Conservation (phyloP, 2,329 filamentous ascomycete genomes). For the Botrytis porri region DNA sequence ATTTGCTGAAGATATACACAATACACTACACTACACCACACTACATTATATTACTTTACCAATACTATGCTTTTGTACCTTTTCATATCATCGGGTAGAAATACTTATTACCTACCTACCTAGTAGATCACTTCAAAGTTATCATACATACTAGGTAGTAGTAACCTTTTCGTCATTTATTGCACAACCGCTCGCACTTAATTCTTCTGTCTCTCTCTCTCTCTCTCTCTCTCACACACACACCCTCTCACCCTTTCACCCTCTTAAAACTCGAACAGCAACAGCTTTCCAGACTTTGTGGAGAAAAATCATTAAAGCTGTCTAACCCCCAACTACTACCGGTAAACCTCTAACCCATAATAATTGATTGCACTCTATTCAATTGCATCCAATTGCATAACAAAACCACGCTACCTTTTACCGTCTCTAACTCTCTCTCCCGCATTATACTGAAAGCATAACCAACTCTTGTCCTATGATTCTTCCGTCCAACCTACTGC, state of each 20-base stretch:
- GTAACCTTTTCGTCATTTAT: neutral
- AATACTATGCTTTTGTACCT: conserved; percentile 5
- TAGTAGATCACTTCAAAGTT: neutral
- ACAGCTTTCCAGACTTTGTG: neutral
- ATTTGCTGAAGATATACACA: conserved; percentile 15
- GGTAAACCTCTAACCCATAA: conserved; percentile 12
- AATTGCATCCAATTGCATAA: conserved; percentile 14
- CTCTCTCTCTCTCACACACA: neutral
- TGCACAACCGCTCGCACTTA: neutral
- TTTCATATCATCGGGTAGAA: conserved; percentile 3
- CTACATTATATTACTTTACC: neutral
- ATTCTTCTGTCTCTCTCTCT: neutral
- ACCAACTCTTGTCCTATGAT: conserved; percentile 1
- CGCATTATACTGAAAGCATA: conserved; percentile 11
- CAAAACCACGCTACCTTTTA: neutral
- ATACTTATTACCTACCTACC: neutral
- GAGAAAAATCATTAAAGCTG: conserved; percentile 3
- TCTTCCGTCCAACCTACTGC: conserved; percentile 3
- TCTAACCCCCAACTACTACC: neutral
- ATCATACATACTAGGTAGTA: neutral
- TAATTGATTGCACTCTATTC: neutral
- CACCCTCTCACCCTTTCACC: neutral
- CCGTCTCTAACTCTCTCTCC: neutral
- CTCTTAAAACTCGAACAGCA: conserved; percentile 13
- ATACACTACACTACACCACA: neutral